Evolutionary conservation across 768 basidiomycete species (phyloP).

Genomic region (Suillus decipiens): DNA sequence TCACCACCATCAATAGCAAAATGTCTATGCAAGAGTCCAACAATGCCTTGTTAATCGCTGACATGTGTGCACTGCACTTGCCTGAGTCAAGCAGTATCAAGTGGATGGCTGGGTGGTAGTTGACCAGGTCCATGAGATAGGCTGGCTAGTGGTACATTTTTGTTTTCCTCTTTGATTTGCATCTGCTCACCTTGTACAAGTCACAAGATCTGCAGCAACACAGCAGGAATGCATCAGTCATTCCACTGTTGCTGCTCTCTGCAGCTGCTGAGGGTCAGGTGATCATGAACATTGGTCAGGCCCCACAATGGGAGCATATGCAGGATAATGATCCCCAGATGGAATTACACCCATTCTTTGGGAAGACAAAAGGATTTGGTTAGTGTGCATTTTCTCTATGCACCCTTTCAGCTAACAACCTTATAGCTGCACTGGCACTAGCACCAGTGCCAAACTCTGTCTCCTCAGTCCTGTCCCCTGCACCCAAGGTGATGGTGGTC

Average conservation of each 20-base stretch:
- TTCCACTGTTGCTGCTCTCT: background rate
- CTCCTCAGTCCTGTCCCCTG: too few species aligned
- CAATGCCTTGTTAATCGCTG: background rate
- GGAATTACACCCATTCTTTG: background rate
- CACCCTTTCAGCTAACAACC: background rate
- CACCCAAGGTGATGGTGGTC: too few species aligned
- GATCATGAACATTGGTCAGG: background rate
- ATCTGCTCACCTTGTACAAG: too few species aligned
- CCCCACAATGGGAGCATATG: background rate
- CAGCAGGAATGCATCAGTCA: background rate
- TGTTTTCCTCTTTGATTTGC: too few species aligned
- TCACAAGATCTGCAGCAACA: too few species aligned
- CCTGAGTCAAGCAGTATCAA: fast-evolving
- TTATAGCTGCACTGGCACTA: too few species aligned
- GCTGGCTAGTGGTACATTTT: background rate
- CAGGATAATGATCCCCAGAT: background rate
- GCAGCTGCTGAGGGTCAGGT: background rate
- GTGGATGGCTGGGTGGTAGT: background rate
- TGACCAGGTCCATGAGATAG: background rate
- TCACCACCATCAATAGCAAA: too few species aligned
- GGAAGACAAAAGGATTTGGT: too few species aligned
- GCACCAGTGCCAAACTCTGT: too few species aligned
- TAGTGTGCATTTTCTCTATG: background rate
- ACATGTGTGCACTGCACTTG: fast-evolving
- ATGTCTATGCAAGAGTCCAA: too few species aligned